Evolutionary conservation across 2,329 filamentous ascomycete genomes (phyloP), one percentile per base, ranked within the genome.

Genomic region (Metarhizium sp.): DNA sequence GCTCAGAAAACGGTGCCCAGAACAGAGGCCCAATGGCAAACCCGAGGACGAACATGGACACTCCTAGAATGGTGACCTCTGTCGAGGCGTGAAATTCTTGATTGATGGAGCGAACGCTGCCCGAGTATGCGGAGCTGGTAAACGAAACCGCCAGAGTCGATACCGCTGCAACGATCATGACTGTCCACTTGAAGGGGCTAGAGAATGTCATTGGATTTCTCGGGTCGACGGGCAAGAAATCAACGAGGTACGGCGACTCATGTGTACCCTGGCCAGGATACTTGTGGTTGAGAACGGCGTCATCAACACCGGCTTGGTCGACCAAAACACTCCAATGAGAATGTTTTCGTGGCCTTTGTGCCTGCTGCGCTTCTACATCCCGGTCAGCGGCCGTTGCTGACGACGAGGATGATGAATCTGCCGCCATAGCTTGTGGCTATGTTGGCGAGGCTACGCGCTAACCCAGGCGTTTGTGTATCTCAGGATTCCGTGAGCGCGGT

Each of bases 121-220:
- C 81, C 4, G 80, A 81, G 67, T 82, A 88, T 36, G 86, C 86
- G 1, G 83, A 86, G 18, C 84, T 87, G 54, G 82, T 81, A 62
- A 91, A 86, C 2, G 87, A 75, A 34, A 90, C 85, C 32, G 78
- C 85, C 47, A 91, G 75, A 1, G 85, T 87, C 14, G 86, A 81
- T 32, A 86, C 62, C 13, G 86, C 85, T 55, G 86, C 80, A 45
- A 86, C 66, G 53, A 80, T 64, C 2, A 84, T 86, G 59, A 86
- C 80, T 34, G 67, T 65, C 86, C 87, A 90, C 71, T 89, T 89
- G 68, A 78, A 79, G 32, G 64, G 55, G 2, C 64, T 57, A 10
- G 77, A 70, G 62, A 83, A 87, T 51, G 74, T 73, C 75, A 86
- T 79, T 1, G 87, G 85, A 67, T 90, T 87, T 59, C 81, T 79